These are phyloP conservation scores for Apiotrichum sp. DNA, from an alignment of 1,284 basidiomycete species.

Conservation along the genomic window DNA sequence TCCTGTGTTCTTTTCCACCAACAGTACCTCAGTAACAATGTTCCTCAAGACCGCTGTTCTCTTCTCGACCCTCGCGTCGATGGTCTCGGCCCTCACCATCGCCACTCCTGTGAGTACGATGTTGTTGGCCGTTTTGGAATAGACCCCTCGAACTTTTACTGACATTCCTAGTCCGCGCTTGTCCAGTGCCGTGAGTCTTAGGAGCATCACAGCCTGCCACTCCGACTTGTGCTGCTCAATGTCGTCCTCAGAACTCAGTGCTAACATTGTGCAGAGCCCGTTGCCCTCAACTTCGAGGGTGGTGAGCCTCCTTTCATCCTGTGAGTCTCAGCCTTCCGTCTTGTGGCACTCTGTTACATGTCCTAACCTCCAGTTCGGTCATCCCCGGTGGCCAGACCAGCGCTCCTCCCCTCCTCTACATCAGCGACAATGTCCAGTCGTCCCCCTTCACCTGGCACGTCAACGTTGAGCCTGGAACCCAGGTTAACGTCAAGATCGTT, in stretches of 20 bases:
- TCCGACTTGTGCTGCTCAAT: too few relatives aligned
- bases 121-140: too few relatives aligned
- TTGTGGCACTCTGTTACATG: neutral
- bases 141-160: neutral
- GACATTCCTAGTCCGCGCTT: slow-evolving; percentile 25
- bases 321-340: slow-evolving; percentile 24
- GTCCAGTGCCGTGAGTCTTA: slow-evolving; percentile 37
- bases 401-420: slow-evolving; percentile 28
- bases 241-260: neutral
- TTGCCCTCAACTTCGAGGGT: slow-evolving; percentile 27
- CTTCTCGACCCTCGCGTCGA: slow-evolving; percentile 25
- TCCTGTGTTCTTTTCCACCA: neutral
- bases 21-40: slow-evolving; percentile 19
- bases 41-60: slow-evolving; percentile 21
- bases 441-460: slow-evolving; percentile 36
- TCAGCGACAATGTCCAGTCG: slow-evolving; percentile 18
- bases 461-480: slow-evolving; percentile 29
- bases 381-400: slow-evolving; percentile 36
- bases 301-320: slow-evolving; percentile 38
- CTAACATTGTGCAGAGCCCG: slow-evolving; percentile 27
- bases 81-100: slow-evolving; percentile 30
- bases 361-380: slow-evolving; percentile 25
- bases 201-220: too few relatives aligned
- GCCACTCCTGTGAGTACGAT: slow-evolving; percentile 36
- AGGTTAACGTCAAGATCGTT: slow-evolving; percentile 36